These are phyloP conservation scores for Eucalyptus curtisii DNA, from an alignment of 345 rosid species.

Conservation along the genomic window DNA sequence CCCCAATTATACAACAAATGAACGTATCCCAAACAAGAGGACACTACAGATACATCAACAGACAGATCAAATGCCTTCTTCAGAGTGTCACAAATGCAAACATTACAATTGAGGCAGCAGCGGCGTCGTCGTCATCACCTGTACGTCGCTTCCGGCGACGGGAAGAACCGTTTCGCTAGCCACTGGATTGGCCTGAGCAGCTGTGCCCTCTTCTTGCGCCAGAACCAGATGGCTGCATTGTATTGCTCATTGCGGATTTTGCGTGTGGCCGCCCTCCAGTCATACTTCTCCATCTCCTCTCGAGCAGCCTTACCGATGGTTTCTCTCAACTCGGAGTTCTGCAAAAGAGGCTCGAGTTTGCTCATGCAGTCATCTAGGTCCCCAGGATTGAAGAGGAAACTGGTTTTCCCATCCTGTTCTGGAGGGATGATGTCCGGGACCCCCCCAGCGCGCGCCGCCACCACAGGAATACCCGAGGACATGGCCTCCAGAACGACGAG, in stretches of 20 bases:
- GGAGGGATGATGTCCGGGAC: constrained; percentile 89
- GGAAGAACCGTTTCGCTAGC: constrained; percentile 57
- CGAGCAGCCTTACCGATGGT: constrained; percentile 81
- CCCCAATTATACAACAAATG: not conserved
- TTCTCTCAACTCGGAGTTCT: constrained; percentile 45
- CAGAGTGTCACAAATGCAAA: not conserved
- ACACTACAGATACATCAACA: not conserved
- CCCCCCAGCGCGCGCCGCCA: constrained; percentile 92
- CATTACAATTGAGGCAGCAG: not conserved
- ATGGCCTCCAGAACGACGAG: constrained; percentile 94
- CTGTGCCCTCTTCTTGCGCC: constrained; percentile 75
- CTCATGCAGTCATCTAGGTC: constrained; percentile 77
- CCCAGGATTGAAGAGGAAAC: constrained; percentile 68
- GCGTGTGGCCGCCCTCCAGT: constrained; percentile 90
- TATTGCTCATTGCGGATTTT: constrained; percentile 87
- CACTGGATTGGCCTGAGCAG: constrained; percentile 68
- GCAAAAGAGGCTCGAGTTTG: constrained; percentile 46
- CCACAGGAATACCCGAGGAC: constrained; percentile 93
- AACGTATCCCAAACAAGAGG: not conserved
- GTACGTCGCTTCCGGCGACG: constrained; percentile 33
- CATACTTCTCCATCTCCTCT: constrained; percentile 79
- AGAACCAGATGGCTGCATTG: constrained; percentile 95
- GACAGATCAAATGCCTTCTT: not conserved
- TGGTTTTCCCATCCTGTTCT: constrained; percentile 82
- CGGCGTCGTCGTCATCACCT: not conserved